Base-by-base conservation (phyloP, 1,284 basidiomycete genomes). In the Marasmius oreades region DNA sequence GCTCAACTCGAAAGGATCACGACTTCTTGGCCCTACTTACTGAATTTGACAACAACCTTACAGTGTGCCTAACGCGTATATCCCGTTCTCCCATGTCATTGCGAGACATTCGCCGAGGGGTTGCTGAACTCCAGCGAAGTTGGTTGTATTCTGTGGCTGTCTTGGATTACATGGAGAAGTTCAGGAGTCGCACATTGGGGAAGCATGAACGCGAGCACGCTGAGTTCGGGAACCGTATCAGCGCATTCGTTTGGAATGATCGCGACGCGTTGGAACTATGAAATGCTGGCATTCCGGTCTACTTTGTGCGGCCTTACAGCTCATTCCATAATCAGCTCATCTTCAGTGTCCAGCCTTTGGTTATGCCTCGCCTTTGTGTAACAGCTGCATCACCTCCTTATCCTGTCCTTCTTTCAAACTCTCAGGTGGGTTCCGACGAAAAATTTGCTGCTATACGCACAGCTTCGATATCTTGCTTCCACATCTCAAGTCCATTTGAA, bases 401-500 rank as follows among this genome's bases (percentile, higher is more conserved):
- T 28, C 43, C 51, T 5, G 20, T 44, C 11, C 37, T 44, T 6
- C 44, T 57, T 11, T 18, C 2, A 10, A 57, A 50, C 5, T 20
- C 5, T 7, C 55, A 57, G 18, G 55, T 44, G 2, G 51, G 55
- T 1, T 52, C 55, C 3, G 51, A 57, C 14, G 44, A 57, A 2
- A 57, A 57, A 31, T 57, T 57, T 48, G 42, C 51, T 18, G 55
- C 44, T 4, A 47, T 57, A 8, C 43, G 51, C 22, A 53, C 4
- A 7, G 55, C 55, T 5, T 6, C 44, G 1, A 47, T 53, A 2
- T 14, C 16, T 3, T 57, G 51, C 16, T 57, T 47, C n/a, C 3
- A 8, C 2, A 34, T 3, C 20, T 10, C 20, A 3, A 48, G 34
- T 39, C 47, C 55, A 1, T 55, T 55, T 20, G 16, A 5, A 22